Percentiles rank a stretch among this genome's conserved stretches.
Evolutionary conservation across 352 stramenopile species (phyloP).

Genomic region (Globisporangium spiculum): DNA sequence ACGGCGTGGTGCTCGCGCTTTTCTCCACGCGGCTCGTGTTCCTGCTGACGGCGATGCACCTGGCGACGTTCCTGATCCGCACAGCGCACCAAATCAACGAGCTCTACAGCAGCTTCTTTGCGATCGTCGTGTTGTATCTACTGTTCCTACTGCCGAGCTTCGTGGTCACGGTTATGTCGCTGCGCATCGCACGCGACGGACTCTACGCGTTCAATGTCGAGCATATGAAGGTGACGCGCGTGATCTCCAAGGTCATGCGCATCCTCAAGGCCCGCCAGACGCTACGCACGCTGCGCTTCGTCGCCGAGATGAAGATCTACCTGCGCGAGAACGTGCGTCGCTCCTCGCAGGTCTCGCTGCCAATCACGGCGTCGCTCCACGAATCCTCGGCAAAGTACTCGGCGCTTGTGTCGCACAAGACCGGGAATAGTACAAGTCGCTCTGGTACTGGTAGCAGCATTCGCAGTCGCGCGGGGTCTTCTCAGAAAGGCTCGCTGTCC

Average conservation of each 20-base stretch:
- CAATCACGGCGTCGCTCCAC: slow-evolving; percentile 37
- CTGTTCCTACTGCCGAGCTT: slow-evolving; percentile 59
- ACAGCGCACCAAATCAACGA: slow-evolving; percentile 38
- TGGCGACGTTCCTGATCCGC: slow-evolving; percentile 61
- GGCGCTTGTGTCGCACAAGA: slow-evolving; percentile 2
- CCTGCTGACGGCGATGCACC: slow-evolving; percentile 65
- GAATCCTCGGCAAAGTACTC: slow-evolving; percentile 31
- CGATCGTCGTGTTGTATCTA: slow-evolving; percentile 27
- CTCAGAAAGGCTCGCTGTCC: background rate
- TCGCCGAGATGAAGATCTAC: slow-evolving; percentile 82
- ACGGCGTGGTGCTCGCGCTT: slow-evolving; percentile 56
- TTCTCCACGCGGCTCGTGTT: slow-evolving; percentile 74
- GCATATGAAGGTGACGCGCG: slow-evolving; percentile 61
- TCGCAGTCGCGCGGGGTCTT: slow-evolving; percentile 18
- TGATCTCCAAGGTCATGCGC: slow-evolving; percentile 67
- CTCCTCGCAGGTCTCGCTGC: slow-evolving; percentile 17
- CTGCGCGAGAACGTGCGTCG: slow-evolving; percentile 50
- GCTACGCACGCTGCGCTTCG: slow-evolving; percentile 67
- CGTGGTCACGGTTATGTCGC: slow-evolving; percentile 59
- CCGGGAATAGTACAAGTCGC: background rate
- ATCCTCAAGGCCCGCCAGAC: slow-evolving; percentile 64
- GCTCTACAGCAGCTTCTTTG: slow-evolving; percentile 16
- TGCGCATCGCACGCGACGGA: slow-evolving; percentile 58
- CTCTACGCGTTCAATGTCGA: slow-evolving; percentile 77
- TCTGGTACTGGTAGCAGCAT: background rate